phyloP scores from a whole-genome alignment of 2,329 filamentous ascomycete genomes.

The Diaporthe batatas region DNA sequence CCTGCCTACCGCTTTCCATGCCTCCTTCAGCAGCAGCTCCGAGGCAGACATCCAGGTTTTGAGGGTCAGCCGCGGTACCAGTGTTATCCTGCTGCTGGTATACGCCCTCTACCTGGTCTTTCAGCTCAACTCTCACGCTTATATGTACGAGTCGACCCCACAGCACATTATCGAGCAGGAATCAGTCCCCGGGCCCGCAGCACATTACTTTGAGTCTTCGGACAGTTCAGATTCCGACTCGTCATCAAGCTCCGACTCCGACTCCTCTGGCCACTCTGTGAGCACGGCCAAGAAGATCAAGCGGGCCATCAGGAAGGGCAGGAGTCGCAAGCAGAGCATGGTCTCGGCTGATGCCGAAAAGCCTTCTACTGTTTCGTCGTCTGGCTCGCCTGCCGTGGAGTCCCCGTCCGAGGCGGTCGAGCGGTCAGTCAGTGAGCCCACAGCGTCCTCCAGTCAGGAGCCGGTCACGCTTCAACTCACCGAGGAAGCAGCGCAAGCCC shows the following conservation, averaged over 20 bases:
- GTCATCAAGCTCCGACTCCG: constrained; percentile 69
- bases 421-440: constrained; percentile 41
- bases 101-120: constrained; percentile 82
- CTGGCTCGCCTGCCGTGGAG: constrained; percentile 28
- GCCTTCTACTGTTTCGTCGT: constrained; percentile 12
- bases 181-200: constrained; percentile 76
- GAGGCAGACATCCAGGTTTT: constrained; percentile 74
- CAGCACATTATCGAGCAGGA: constrained; percentile 74
- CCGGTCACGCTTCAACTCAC: constrained; percentile 35
- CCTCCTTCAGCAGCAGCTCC: constrained; percentile 72
- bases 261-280: constrained; percentile 60
- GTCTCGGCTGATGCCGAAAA: constrained; percentile 60
- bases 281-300: constrained; percentile 73
- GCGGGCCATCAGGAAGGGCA: constrained; percentile 69
- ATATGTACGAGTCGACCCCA: constrained; percentile 78
- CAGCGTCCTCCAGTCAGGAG: constrained; percentile 40
- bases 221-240: constrained; percentile 54
- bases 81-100: constrained; percentile 78
- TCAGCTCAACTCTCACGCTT: constrained; percentile 78
- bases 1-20: constrained; percentile 66
- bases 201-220: constrained; percentile 72
- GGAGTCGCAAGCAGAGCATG: constrained; percentile 75
- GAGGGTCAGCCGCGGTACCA: constrained; percentile 82
- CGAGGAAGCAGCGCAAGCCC: constrained; percentile 39
- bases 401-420: constrained; percentile 17